Conservation (phyloP, 495 filamentous ascomycete species). For the Parathielavia hyrcaniae region DNA sequence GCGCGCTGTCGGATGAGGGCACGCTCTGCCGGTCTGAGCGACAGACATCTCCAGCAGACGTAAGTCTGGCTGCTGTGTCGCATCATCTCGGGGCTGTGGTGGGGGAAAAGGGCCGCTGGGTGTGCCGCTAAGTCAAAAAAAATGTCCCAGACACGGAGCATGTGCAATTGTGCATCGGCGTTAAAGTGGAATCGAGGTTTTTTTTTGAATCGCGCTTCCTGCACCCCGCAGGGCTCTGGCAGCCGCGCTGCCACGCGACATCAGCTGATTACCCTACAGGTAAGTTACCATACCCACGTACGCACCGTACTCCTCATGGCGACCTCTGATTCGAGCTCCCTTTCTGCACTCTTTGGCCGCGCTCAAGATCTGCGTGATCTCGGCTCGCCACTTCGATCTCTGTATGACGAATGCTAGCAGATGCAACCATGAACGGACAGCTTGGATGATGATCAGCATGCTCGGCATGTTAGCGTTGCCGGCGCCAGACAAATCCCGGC, state of each 20-base stretch:
- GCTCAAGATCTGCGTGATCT: neutral
- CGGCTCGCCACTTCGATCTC: neutral
- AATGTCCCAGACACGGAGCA: too few relatives aligned
- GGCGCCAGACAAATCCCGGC: slow-evolving; percentile 1
- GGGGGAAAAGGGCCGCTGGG: neutral
- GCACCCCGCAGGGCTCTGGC: neutral
- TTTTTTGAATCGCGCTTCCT: slow-evolving; percentile 2
- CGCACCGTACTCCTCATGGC: too few relatives aligned
- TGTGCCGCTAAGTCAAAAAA: neutral
- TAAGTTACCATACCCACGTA: slow-evolving; percentile 13
- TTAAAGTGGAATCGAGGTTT: slow-evolving; percentile 1
- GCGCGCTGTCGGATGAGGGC: neutral
- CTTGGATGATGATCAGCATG: slow-evolving; percentile 11
- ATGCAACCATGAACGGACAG: neutral
- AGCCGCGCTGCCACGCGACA: slow-evolving; percentile 17
- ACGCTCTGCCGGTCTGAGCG: slow-evolving; percentile 13
- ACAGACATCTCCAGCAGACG: slow-evolving; percentile 32
- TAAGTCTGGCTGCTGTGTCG: slow-evolving; percentile 26
- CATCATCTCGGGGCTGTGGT: slow-evolving; percentile 20
- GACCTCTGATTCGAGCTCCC: too few relatives aligned
- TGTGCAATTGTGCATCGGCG: neutral
- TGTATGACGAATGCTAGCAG: neutral
- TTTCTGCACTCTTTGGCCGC: too few relatives aligned
- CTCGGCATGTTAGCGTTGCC: slow-evolving; percentile 4
- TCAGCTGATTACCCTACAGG: slow-evolving; percentile 16